A percentile compares a stretch with the other conserved stretches of the same genome.
Conservation (phyloP, 257 asterid genomes). For the Solanum boliviense region DNA sequence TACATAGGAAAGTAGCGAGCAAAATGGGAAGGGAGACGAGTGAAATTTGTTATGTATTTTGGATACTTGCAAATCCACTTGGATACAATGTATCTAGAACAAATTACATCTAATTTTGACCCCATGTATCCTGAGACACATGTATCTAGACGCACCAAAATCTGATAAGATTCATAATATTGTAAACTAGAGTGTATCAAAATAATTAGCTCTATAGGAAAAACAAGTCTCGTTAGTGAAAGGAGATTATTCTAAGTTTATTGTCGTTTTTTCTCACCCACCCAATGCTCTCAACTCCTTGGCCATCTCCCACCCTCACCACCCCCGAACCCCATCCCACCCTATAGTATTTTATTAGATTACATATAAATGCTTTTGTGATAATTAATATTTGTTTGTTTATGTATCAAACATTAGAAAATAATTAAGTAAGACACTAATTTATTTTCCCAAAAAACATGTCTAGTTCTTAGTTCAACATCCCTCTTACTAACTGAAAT, state of each 20-base stretch:
- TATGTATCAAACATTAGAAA: neutral
- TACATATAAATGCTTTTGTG: neutral
- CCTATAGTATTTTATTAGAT: neutral
- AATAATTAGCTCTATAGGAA: too few species aligned
- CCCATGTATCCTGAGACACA: rapidly evolving
- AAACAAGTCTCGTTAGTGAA: rapidly evolving
- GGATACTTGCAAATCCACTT: neutral
- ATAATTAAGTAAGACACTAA: neutral
- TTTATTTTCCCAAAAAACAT: neutral
- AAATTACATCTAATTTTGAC: too few species aligned
- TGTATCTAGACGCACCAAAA: neutral
- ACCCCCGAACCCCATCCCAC: rapidly evolving
- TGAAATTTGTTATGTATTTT: rapidly evolving
- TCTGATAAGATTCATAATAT: too few species aligned
- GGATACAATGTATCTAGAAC: too few species aligned
- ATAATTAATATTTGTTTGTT: neutral
- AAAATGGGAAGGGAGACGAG: too few species aligned
- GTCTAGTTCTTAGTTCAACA: neutral
- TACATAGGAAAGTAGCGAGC: too few species aligned
- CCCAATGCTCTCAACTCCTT: neutral
- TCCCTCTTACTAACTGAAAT: neutral
- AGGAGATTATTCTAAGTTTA: neutral
- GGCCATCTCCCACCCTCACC: neutral
- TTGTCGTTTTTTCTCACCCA: neutral
- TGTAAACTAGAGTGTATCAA: neutral